phyloP scores from a whole-genome alignment of 305 asterid species.

The Fraxinus greggii region DNA sequence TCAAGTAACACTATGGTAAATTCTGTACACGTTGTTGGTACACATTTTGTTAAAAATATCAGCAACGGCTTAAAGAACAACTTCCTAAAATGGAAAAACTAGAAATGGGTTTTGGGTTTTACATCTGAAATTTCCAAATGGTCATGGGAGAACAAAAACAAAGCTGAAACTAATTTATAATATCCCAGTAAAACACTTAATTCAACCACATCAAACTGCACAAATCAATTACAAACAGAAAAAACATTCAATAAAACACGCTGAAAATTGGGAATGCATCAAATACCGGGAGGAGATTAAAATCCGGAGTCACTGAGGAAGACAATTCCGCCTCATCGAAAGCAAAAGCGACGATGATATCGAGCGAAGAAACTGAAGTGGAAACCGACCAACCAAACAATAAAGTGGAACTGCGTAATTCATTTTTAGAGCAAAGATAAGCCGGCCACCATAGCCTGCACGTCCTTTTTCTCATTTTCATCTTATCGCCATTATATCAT shows the following conservation, averaged over 20 bases:
- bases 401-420: constrained; percentile 39
- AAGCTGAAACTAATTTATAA: constrained; percentile 14
- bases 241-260: background rate
- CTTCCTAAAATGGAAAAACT: background rate
- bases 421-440: constrained; percentile 37
- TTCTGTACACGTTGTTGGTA: background rate
- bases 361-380: constrained; percentile 54
- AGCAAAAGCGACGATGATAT: constrained; percentile 69
- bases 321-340: constrained; percentile 40
- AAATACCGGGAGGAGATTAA: constrained; percentile 64
- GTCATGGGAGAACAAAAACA: background rate
- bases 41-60: background rate
- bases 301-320: constrained; percentile 26
- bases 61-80: background rate
- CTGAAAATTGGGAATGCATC: constrained; percentile 6
- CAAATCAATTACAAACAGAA: constrained; percentile 11
- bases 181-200: background rate
- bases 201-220: constrained; percentile 11
- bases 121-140: background rate
- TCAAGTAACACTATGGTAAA: background rate
- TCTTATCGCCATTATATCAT: background rate
- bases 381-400: constrained; percentile 80
- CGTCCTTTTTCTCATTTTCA: constrained; percentile 30
- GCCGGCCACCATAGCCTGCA: constrained; percentile 98
- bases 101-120: background rate